These are phyloP conservation scores for Silene noctiflora DNA, from an alignment of 179 eudicot genomes.

Conservation along the genomic window DNA sequence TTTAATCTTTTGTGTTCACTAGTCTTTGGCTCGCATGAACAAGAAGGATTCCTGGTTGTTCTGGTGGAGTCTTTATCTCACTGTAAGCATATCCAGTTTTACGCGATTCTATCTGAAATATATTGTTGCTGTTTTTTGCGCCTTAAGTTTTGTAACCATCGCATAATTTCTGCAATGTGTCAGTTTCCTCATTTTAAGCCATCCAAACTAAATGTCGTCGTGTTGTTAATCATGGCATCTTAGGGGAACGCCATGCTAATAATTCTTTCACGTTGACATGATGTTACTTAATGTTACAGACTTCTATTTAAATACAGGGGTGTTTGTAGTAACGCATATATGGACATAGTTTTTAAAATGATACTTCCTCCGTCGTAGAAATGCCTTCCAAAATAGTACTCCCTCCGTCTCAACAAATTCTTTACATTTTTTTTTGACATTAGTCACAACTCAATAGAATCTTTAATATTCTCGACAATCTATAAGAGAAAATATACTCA, in stretches of 20 bases:
- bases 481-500: too few species aligned
- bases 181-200: background rate
- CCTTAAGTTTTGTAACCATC: background rate
- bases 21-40: conserved; percentile 95
- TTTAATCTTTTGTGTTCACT: conserved; percentile 18
- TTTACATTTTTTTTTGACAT: too few species aligned
- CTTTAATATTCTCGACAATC: too few species aligned
- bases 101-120: background rate
- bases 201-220: background rate
- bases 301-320: background rate
- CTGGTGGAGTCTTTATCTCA: conserved; percentile 97
- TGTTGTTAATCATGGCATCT: background rate
- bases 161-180: background rate
- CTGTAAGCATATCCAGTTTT: conserved; percentile 40
- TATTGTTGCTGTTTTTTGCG: background rate
- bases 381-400: too few species aligned
- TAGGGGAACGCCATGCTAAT: too few species aligned
- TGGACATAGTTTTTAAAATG: background rate
- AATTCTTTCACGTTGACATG: background rate
- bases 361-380: background rate
- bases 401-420: too few species aligned
- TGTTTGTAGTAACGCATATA: background rate
- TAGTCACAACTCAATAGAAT: too few species aligned
- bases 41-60: conserved; percentile 98
- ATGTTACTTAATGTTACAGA: background rate